Base-by-base conservation (phyloP, 441 rosid genomes). In the Cnidoscolus chayamansa region DNA sequence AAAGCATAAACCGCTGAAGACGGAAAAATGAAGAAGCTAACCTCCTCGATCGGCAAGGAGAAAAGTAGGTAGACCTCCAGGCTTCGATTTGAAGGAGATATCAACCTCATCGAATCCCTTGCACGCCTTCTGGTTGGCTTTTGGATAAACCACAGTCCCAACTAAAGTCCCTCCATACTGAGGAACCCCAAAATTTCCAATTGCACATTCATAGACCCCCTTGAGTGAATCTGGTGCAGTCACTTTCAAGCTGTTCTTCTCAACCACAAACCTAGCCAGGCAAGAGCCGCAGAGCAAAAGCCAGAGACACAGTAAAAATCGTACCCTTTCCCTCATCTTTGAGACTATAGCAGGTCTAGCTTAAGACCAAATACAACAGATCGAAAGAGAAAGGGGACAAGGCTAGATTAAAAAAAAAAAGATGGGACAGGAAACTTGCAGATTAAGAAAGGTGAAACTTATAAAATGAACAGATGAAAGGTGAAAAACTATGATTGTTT, bases 131-230 rank as follows among this genome's bases (percentile, higher is more conserved):
- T 81, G 87, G 80, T 92, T 89, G 48, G 88, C 78, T 74, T 88
- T 85, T 2, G 97, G 95, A 79, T 91, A 94, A 71, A 86, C 82
- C 15, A 94, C 92, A 12, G 85, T 80, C 9, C 97, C 98, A 37
- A 84, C 66, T 85, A 94, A 80, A 56, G 94, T 86, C 35, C 98
- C 97, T 0, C 97, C 97, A 65, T 94, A 94, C 56, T 85, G 90
- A 78, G 98, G 98, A 74, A 94, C 86, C 40, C 98, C 97, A 57
- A 94, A 94, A 81, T 94, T 94, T 50, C 97, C 97, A 40, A 90
- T 89, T 37, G 98, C 94, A 59, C 95, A 88, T 74, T 91, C 91
- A 66, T 91, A 85, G 59, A 78, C 78, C 25, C 96, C 97, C 73
- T 82, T 87, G 60, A 94, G 78, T 16, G 96, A 83, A 35, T 87